Conservation (phyloP, 2,329 filamentous ascomycete species). For the Aspergillus neoniger region DNA sequence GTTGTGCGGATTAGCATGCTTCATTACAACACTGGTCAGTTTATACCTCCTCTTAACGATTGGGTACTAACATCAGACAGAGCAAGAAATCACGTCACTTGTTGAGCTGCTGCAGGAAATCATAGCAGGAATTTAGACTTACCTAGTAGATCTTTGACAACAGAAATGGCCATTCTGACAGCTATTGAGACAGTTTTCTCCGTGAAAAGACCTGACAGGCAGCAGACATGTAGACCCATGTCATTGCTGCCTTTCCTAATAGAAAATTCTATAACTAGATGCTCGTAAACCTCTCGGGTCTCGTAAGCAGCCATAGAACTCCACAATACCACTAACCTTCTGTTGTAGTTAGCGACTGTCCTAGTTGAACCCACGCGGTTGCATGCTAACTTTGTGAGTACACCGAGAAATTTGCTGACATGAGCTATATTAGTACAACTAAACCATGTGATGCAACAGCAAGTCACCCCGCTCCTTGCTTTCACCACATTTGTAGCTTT, state of each 20-base stretch:
- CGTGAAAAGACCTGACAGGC: too few relatives aligned
- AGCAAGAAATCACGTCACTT: conserved; percentile 1
- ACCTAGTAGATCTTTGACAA: not conserved
- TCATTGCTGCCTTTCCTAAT: not conserved
- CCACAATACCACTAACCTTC: not conserved
- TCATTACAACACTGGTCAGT: conserved; percentile 70
- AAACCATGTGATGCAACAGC: not conserved
- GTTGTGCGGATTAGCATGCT: conserved; percentile 70
- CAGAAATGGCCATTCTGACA: not conserved
- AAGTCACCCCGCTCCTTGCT: not conserved
- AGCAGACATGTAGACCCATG: not conserved
- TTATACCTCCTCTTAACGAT: not conserved
- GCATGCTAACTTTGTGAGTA: not conserved
- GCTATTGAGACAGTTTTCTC: too few relatives aligned
- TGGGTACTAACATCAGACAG: not conserved
- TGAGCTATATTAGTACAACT: not conserved
- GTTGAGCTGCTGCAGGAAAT: conserved; percentile 2
- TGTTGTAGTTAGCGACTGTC: too few relatives aligned
- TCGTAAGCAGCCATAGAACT: not conserved
- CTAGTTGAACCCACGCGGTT: not conserved
- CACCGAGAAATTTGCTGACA: not conserved
- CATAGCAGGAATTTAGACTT: not conserved
- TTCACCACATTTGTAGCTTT: not conserved
- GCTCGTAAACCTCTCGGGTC: not conserved
- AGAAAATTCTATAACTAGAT: not conserved